Percentiles rank a stretch among this genome's conserved stretches.
Conservation (phyloP, 768 basidiomycete genomes). For the Bullera alba region DNA sequence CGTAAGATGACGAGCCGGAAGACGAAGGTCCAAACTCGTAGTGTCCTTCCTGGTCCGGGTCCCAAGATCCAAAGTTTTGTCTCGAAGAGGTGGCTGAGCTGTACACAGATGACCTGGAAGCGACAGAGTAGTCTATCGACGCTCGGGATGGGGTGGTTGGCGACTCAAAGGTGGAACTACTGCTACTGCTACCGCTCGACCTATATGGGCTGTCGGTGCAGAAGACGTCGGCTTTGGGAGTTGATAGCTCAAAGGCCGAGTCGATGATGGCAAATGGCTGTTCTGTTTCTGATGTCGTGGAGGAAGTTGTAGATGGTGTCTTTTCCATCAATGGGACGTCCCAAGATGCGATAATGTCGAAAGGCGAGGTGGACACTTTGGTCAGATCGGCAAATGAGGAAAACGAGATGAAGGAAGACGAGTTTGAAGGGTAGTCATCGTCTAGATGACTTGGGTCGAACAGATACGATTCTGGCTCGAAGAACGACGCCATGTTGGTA, state of each 20-base stretch:
- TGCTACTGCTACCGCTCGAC: too few relatives aligned
- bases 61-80: too few relatives aligned
- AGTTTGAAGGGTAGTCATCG: slow-evolving; percentile 17
- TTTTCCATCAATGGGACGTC: too few relatives aligned
- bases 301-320: slow-evolving; percentile 11
- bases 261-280: slow-evolving; percentile 20
- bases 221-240: slow-evolving; percentile 8
- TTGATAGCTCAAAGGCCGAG: slow-evolving; percentile 16
- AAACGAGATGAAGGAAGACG: slow-evolving; percentile 37
- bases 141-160: too few relatives aligned
- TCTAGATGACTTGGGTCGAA: slow-evolving; percentile 21
- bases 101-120: too few relatives aligned
- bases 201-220: too few relatives aligned
- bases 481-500: slow-evolving; percentile 30
- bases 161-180: too few relatives aligned
- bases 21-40: too few relatives aligned
- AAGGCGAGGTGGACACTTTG: slow-evolving; percentile 1
- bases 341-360: slow-evolving; percentile 5
- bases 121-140: too few relatives aligned
- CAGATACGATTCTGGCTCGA: slow-evolving; percentile 26
- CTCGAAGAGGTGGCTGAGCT: too few relatives aligned
- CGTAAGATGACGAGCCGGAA: slow-evolving; percentile 20
- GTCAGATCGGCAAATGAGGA: slow-evolving; percentile 32
- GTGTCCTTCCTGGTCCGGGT: too few relatives aligned
- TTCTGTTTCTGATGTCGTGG: slow-evolving; percentile 17